Evolutionary conservation across 2,329 filamentous ascomycete species (phyloP).

Genomic region (Mycosphaerella sp.): DNA sequence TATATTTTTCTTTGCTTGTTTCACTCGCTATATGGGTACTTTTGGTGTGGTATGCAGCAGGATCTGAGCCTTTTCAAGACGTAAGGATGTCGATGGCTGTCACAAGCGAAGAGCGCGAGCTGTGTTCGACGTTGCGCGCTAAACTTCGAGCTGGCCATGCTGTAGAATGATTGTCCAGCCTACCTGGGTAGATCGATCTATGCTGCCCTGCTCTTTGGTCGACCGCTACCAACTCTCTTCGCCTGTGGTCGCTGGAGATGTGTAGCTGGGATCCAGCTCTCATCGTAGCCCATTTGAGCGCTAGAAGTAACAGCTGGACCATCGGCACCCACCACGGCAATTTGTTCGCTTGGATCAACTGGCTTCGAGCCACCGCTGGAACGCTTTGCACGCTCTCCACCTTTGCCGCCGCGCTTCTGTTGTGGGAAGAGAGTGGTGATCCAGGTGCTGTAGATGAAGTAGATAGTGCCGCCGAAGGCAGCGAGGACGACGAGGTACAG

Average conservation of each 20-base stretch:
- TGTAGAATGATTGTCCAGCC: background rate
- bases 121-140: background rate
- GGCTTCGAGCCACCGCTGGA: constrained; percentile 60
- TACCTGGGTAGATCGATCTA: constrained; percentile 1
- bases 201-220: constrained; percentile 37
- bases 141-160: background rate
- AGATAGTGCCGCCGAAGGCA: constrained; percentile 71
- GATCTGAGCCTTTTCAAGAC: background rate
- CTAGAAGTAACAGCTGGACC: constrained; percentile 62
- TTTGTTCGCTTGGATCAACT: constrained; percentile 53
- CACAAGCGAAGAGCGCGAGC: background rate
- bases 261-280: constrained; percentile 86
- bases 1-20: background rate
- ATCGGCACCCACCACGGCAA: constrained; percentile 62
- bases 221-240: constrained; percentile 51
- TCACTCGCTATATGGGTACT: background rate
- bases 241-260: constrained; percentile 82
- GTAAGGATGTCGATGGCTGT: background rate
- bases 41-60: background rate
- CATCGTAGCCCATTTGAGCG: constrained; percentile 67
- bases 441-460: constrained; percentile 99
- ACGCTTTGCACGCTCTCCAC: constrained; percentile 59
- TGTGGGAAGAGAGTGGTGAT: constrained; percentile 93
- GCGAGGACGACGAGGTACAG: constrained; percentile 85
- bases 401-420: constrained; percentile 54